Conservation (phyloP, 768 basidiomycete genomes). For the Cystobasidium tubakii region DNA sequence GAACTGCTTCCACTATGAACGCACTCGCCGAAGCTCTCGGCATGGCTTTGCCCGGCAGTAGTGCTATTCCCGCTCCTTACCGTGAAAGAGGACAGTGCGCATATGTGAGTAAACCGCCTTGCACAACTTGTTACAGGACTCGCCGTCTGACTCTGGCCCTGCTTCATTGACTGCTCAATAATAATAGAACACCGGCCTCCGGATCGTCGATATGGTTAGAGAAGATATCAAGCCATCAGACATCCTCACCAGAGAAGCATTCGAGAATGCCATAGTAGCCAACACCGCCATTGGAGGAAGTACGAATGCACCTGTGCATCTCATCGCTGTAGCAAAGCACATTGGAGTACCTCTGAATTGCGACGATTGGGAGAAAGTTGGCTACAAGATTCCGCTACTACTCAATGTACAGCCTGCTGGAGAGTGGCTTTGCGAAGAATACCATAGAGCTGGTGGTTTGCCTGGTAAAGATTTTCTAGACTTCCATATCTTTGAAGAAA, state of each 20-base stretch:
- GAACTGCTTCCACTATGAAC: slow-evolving; percentile 49
- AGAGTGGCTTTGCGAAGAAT: slow-evolving; percentile 82
- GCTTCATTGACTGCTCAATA: background rate
- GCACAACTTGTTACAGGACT: background rate
- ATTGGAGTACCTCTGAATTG: slow-evolving; percentile 68
- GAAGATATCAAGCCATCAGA: slow-evolving; percentile 52
- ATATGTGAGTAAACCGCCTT: slow-evolving; percentile 37
- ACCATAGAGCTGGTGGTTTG: slow-evolving; percentile 76
- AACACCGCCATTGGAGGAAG: slow-evolving; percentile 77
- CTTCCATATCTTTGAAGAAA: background rate
- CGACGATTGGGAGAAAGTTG: slow-evolving; percentile 77
- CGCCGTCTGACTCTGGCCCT: slow-evolving; percentile 1
- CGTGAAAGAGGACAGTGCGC: slow-evolving; percentile 49
- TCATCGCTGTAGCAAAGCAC: slow-evolving; percentile 60
- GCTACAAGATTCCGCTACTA: slow-evolving; percentile 73
- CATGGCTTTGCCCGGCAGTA: slow-evolving; percentile 48
- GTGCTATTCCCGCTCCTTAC: slow-evolving; percentile 49
- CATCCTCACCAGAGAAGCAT: slow-evolving; percentile 64
- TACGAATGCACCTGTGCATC: slow-evolving; percentile 62
- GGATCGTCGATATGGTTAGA: slow-evolving; percentile 48
- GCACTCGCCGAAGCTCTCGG: slow-evolving; percentile 49
- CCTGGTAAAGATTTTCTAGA: slow-evolving; percentile 52
- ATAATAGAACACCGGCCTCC: slow-evolving; percentile 43
- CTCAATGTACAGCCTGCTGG: slow-evolving; percentile 83
- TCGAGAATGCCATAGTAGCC: slow-evolving; percentile 76